Evolutionary conservation across 2,329 filamentous ascomycete species (phyloP).

Genomic region (Talaromyces sp.): DNA sequence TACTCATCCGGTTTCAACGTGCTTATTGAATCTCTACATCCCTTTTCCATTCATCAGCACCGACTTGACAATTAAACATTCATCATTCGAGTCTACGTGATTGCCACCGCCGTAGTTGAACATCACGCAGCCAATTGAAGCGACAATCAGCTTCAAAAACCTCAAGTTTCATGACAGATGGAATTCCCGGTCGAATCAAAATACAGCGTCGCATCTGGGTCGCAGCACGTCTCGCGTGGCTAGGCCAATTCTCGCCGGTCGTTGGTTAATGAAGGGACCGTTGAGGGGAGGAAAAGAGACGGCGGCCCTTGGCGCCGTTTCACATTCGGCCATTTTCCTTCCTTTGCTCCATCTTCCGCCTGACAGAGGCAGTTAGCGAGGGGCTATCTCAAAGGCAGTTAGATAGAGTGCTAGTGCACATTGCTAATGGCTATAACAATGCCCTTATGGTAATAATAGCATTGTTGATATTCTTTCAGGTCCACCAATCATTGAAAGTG

Average conservation of each 20-base stretch:
- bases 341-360: not conserved
- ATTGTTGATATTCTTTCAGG: not conserved
- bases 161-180: not conserved
- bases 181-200: conserved; percentile 10
- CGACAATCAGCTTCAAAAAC: not conserved
- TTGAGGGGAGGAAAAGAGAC: conserved; percentile 3
- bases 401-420: not conserved
- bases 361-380: not conserved
- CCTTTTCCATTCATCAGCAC: not conserved
- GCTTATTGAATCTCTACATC: not conserved
- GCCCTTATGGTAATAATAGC: not conserved
- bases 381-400: not conserved
- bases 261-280: conserved; percentile 5
- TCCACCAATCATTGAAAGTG: not conserved
- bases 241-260: not conserved
- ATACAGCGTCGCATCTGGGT: conserved; percentile 5
- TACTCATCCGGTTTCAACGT: not conserved
- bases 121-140: not conserved
- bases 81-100: not conserved
- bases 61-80: not conserved
- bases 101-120: not conserved
- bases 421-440: not conserved
- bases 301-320: conserved; percentile 18
- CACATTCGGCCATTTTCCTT: conserved; percentile 10
- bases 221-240: conserved; percentile 9